Evolutionary conservation across 2,329 filamentous ascomycete genomes (phyloP).

Genomic region (Emericellopsis cladophorae): DNA sequence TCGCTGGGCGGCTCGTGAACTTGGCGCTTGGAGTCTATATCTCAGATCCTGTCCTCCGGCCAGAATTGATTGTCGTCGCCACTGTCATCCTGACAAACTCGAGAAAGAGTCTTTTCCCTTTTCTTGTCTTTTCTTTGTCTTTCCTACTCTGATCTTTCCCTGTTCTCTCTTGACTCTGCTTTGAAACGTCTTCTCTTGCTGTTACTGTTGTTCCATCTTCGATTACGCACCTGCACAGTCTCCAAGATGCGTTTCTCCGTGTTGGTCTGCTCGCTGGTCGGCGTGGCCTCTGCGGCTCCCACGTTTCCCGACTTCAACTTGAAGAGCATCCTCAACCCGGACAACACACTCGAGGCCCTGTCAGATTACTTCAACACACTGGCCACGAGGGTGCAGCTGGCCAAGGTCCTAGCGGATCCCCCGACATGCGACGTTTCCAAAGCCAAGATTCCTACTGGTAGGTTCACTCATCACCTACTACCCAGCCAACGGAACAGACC

Average conservation of each 20-base stretch:
- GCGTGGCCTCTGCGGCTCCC: constrained; percentile 34
- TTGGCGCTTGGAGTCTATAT: neutral
- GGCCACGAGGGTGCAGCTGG: constrained; percentile 38
- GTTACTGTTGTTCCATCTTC: too few relatives aligned
- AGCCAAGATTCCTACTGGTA: constrained; percentile 37
- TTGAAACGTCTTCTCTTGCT: neutral
- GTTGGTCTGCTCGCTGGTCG: constrained; percentile 29
- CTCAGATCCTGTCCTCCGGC: neutral
- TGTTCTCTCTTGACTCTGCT: constrained; percentile 1
- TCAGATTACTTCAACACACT: constrained; percentile 50
- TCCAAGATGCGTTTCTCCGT: constrained; percentile 37
- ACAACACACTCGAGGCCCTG: constrained; percentile 29
- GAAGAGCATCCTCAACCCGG: constrained; percentile 20
- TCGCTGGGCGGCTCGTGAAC: neutral
- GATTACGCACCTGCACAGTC: constrained; percentile 1
- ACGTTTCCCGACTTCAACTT: constrained; percentile 22
- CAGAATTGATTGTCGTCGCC: too few relatives aligned
- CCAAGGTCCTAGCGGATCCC: constrained; percentile 23
- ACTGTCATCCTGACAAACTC: constrained; percentile 3
- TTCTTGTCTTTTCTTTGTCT: constrained; percentile 9
- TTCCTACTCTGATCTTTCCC: constrained; percentile 9
- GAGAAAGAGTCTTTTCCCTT: constrained; percentile 5
- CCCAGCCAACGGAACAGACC: constrained; percentile 3
- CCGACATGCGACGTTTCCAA: constrained; percentile 42
- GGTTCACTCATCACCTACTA: constrained; percentile 8